These are phyloP conservation scores for Penstemon barbatus DNA, from an alignment of 257 asterid species.

Conservation along the genomic window DNA sequence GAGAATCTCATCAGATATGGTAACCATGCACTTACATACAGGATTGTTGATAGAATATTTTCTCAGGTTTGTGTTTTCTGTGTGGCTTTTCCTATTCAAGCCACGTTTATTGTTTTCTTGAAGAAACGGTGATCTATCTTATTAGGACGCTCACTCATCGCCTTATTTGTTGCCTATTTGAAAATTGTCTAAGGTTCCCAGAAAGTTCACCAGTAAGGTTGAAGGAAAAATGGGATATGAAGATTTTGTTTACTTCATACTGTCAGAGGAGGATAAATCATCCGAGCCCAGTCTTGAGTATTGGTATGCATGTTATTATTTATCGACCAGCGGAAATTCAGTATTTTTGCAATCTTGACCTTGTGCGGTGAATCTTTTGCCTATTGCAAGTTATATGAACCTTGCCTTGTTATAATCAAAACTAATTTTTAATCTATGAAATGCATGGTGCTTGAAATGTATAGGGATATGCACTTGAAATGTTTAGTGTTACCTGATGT, in stretches of 20 bases:
- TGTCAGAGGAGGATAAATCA: slow-evolving; percentile 98
- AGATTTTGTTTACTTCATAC: slow-evolving; percentile 94
- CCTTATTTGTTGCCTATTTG: slow-evolving; percentile 29
- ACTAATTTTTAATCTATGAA: neutral
- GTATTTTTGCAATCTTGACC: slow-evolving; percentile 14
- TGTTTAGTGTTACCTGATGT: too few relatives aligned
- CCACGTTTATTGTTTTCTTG: slow-evolving; percentile 30
- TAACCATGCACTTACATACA: slow-evolving; percentile 96
- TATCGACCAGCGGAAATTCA: slow-evolving; percentile 11
- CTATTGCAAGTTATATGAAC: neutral
- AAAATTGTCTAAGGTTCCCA: slow-evolving; percentile 66
- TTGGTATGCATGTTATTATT: slow-evolving; percentile 57
- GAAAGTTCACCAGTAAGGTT: slow-evolving; percentile 97
- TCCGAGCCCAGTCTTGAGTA: slow-evolving; percentile 97
- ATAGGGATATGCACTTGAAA: neutral
- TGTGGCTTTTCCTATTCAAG: slow-evolving; percentile 26
- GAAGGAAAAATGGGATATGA: slow-evolving; percentile 99
- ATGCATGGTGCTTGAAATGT: neutral
- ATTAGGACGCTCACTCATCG: slow-evolving; percentile 21
- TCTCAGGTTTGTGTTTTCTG: slow-evolving; percentile 78
- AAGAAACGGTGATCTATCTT: slow-evolving; percentile 19
- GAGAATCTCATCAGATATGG: slow-evolving; percentile 99
- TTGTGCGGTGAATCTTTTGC: neutral
- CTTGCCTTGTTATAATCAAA: neutral
- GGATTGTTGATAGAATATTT: slow-evolving; percentile 97